Evolutionary conservation across 768 basidiomycete genomes (phyloP), one percentile per base, ranked within the genome.

Genomic region (Serendipita indica): DNA sequence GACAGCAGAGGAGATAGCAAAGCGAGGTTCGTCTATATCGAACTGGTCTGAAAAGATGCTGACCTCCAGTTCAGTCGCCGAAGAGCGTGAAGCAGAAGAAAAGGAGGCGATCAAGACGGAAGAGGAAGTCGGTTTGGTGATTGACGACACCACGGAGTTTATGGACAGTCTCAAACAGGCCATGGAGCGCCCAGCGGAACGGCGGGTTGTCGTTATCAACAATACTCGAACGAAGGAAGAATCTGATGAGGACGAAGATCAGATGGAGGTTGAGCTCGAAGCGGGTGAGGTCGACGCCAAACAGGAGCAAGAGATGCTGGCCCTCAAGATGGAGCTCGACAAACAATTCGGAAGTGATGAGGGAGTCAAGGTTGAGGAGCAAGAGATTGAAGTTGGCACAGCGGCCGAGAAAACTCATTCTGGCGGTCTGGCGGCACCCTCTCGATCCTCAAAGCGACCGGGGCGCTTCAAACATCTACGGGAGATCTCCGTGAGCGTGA

Each of bases 91-190:
- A 10, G 74, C 74, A 59, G 77, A 84, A 57, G 79, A 67, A 28
- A 59, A 78, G 49, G 74, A 73, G 5, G 67, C 69, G 3, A 49
- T 16, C 22, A 76, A 74, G 1, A 73, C 64, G 3, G 78, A 75
- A 22, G 74, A 70, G 2, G 70, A 71, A 16, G 73, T 69, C 18
- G 86, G 85, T 20, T 74, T 97, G 32, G 87, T 86, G 0, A 91
- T 99, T 62, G 93, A 98, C 66, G 93, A 97, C 64, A 98, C 94
- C 0, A 90, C 91, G 0, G 94, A 97, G 69, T 99, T 99, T 63
- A 89, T 98, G 37, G 82, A 92, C 16, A 83, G 18, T 5, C 41
- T 43, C 6, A 25, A 72, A 59, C 69, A 73, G 39, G 35, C 57
- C 14, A 28, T 58, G 3, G 41, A 43, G 16, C 49, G 20, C 3